Percentiles rank a stretch among this genome's conserved stretches.
Evolutionary conservation across 2,329 filamentous ascomycete species (phyloP).

Genomic region (Diaporthe sp.): DNA sequence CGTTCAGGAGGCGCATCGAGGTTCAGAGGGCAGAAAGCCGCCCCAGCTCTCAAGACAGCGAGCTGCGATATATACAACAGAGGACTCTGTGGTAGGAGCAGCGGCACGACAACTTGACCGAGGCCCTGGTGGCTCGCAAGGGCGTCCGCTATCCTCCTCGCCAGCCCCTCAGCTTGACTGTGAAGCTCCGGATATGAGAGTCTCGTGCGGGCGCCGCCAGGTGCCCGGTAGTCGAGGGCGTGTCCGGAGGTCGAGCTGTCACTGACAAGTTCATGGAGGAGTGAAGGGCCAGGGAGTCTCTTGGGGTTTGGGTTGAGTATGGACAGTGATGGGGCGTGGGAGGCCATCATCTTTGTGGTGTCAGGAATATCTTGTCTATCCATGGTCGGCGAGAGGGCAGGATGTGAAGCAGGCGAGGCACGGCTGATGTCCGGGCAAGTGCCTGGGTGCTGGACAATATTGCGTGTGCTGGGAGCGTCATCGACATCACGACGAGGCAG

Average conservation of each 20-base stretch:
- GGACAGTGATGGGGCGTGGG: constrained; percentile 51
- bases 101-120: constrained; percentile 73
- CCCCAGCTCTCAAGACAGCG: constrained; percentile 84
- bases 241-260: constrained; percentile 50
- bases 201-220: constrained; percentile 58
- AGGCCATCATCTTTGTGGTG: constrained; percentile 37
- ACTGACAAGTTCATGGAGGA: constrained; percentile 72
- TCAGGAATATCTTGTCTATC: not conserved
- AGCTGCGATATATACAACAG: constrained; percentile 84
- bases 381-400: constrained; percentile 14
- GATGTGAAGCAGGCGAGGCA: not conserved
- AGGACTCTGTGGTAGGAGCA: constrained; percentile 83
- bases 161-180: constrained; percentile 37
- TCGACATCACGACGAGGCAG: constrained; percentile 33
- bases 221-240: constrained; percentile 76
- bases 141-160: constrained; percentile 34
- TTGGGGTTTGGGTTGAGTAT: constrained; percentile 61
- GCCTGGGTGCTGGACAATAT: not conserved
- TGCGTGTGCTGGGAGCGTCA: constrained; percentile 14
- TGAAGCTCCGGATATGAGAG: constrained; percentile 77
- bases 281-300: constrained; percentile 58
- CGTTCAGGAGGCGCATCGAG: constrained; percentile 83
- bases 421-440: constrained; percentile 14
- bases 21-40: constrained; percentile 87
- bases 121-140: constrained; percentile 2